Percentiles rank a stretch among this genome's conserved stretches.
Evolutionary conservation across 2,329 filamentous ascomycete species (phyloP).

Genomic region (Cladophialophora yegresii): DNA sequence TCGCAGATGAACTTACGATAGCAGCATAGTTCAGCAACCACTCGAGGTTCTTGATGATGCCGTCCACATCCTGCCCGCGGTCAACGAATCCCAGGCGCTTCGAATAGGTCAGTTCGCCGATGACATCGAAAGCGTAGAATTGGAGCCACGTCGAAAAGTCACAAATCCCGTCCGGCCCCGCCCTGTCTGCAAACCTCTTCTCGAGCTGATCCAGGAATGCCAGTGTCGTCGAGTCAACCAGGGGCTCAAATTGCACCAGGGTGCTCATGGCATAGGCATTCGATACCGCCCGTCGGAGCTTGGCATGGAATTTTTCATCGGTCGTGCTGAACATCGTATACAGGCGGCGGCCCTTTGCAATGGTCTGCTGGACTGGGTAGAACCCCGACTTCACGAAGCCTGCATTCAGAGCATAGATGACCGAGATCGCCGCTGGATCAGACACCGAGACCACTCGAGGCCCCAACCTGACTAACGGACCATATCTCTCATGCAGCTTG

Average conservation of each 20-base stretch:
- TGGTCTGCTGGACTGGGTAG: slow-evolving; percentile 39
- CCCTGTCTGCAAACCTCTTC: slow-evolving; percentile 54
- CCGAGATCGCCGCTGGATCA: slow-evolving; percentile 26
- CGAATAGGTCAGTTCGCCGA: slow-evolving; percentile 42
- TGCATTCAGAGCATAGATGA: slow-evolving; percentile 33
- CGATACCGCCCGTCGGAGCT: slow-evolving; percentile 45
- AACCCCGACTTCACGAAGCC: slow-evolving; percentile 34
- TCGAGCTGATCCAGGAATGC: slow-evolving; percentile 67
- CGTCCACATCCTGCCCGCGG: slow-evolving; percentile 40
- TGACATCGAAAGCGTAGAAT: slow-evolving; percentile 42
- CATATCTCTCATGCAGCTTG: slow-evolving; percentile 38
- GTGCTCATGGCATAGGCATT: slow-evolving; percentile 47
- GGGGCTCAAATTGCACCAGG: slow-evolving; percentile 57
- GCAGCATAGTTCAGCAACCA: slow-evolving; percentile 35
- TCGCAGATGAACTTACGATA: slow-evolving; percentile 17
- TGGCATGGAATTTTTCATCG: slow-evolving; percentile 47
- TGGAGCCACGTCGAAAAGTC: slow-evolving; percentile 47
- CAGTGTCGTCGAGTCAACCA: slow-evolving; percentile 72
- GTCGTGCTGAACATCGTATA: slow-evolving; percentile 43
- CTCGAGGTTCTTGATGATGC: slow-evolving; percentile 42
- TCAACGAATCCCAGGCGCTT: slow-evolving; percentile 41
- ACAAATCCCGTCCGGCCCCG: slow-evolving; percentile 14
- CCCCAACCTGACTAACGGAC: slow-evolving; percentile 38
- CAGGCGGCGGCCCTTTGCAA: slow-evolving; percentile 37
- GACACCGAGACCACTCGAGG: slow-evolving; percentile 40